These are phyloP conservation scores for Colletotrichum costaricense DNA, from an alignment of 2,329 filamentous ascomycete genomes.

Conservation along the genomic window DNA sequence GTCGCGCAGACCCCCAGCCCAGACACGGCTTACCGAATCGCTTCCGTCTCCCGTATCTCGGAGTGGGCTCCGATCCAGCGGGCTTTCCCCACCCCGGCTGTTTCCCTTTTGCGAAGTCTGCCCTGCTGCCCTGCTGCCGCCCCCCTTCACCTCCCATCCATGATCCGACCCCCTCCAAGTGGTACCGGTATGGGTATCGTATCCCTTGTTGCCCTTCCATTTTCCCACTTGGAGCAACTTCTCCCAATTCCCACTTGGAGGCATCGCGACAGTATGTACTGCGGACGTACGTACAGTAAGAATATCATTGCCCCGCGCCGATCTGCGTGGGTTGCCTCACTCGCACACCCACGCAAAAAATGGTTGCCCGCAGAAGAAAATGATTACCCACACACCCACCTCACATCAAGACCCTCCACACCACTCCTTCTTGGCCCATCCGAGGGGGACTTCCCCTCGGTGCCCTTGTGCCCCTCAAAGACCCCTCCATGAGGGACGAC, in stretches of 20 bases:
- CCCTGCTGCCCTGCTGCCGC: background rate
- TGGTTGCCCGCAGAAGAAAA: background rate
- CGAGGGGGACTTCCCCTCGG: background rate
- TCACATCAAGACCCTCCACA: no score
- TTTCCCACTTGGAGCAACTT: background rate
- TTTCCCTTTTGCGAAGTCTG: background rate
- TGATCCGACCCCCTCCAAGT: background rate
- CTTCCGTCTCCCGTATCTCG: conserved; percentile 25
- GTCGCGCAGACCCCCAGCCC: background rate
- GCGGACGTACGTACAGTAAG: background rate
- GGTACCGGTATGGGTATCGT: background rate
- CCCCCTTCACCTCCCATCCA: background rate
- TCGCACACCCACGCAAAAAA: background rate
- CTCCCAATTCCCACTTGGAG: background rate
- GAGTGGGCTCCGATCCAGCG: conserved; percentile 21
- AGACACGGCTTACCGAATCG: conserved; percentile 1
- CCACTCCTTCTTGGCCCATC: background rate
- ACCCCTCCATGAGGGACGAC: background rate
- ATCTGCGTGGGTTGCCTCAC: background rate
- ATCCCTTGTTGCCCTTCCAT: background rate
- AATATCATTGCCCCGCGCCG: background rate
- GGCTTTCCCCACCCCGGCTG: background rate
- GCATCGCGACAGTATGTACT: background rate
- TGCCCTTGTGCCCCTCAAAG: background rate
- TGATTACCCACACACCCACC: no score